Conservation (phyloP, 306 rosid species). For the Rubus parviflorus region DNA sequence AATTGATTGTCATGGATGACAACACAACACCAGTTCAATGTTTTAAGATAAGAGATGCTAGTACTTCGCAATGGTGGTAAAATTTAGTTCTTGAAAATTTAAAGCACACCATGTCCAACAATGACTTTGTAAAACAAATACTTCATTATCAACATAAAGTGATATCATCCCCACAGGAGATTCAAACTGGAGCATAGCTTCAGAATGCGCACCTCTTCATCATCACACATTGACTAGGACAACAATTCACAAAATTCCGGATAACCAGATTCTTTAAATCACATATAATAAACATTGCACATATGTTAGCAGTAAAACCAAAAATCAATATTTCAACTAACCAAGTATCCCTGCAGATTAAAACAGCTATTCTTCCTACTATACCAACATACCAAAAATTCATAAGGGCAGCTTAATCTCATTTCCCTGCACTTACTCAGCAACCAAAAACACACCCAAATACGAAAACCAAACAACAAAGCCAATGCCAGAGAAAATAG, state of each 20-base stretch:
- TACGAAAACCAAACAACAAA: not conserved
- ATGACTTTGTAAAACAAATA: not conserved
- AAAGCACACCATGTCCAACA: not conserved
- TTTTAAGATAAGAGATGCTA: not conserved
- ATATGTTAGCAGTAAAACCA: not conserved
- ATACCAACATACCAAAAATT: not conserved
- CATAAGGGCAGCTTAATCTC: not conserved
- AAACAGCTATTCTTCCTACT: not conserved
- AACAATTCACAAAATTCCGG: not conserved
- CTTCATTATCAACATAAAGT: not conserved
- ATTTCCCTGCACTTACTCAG: conserved; percentile 10
- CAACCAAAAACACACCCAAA: conserved; percentile 7
- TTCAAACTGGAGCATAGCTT: not conserved
- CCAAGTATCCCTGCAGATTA: not conserved
- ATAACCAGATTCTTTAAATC: not conserved
- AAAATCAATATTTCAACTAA: not conserved
- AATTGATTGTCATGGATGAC: not conserved
- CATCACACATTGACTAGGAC: not conserved
- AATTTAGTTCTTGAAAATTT: not conserved
- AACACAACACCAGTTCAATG: not conserved
- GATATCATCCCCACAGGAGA: not conserved
- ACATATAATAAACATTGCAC: not conserved
- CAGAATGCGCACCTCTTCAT: not conserved
- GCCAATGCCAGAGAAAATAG: not conserved
- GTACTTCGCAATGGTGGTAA: not conserved